A percentile compares a stretch with the other conserved stretches of the same genome.
Evolutionary conservation across 192 early-diverging fungal species (phyloP).

Genomic region (Coemansia sp.): DNA sequence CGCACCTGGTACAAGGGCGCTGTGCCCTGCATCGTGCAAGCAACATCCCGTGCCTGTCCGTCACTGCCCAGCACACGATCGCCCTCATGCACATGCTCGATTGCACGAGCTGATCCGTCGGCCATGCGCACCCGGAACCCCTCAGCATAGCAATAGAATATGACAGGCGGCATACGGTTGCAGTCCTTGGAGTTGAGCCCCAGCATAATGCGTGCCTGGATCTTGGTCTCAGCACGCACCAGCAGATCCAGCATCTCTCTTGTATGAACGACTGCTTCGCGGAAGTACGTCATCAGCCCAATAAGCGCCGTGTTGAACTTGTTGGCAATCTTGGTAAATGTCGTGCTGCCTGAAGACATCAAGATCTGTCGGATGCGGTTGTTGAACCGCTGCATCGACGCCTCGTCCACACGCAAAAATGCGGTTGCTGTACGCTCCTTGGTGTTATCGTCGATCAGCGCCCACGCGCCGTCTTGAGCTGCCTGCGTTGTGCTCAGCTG

Average conservation of each 20-base stretch:
- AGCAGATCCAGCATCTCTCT: slow-evolving; percentile 94
- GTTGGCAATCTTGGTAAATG: slow-evolving; percentile 98
- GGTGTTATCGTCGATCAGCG: slow-evolving; percentile 92
- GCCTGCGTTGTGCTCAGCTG: slow-evolving; percentile 70
- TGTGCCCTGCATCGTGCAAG: slow-evolving; percentile 25
- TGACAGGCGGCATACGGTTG: slow-evolving; percentile 91
- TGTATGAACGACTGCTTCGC: slow-evolving; percentile 97
- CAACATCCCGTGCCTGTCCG: slow-evolving; percentile 35
- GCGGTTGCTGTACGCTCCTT: slow-evolving; percentile 99
- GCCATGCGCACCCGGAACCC: slow-evolving; percentile 52
- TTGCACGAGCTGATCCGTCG: slow-evolving; percentile 33
- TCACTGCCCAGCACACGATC: slow-evolving; percentile 45
- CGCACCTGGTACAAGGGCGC: slow-evolving; percentile 41
- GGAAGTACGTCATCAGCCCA: slow-evolving; percentile 96
- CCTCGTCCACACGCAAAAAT: slow-evolving; percentile 94
- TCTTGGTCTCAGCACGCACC: slow-evolving; percentile 98
- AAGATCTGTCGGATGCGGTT: slow-evolving; percentile 97
- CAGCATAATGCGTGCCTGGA: slow-evolving; percentile 98
- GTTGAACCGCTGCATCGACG: slow-evolving; percentile 86
- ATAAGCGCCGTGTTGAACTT: slow-evolving; percentile 91
- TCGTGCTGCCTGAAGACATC: slow-evolving; percentile 96
- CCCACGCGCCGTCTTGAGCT: slow-evolving; percentile 71
- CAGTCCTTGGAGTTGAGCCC: slow-evolving; percentile 99
- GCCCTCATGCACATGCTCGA: slow-evolving; percentile 32
- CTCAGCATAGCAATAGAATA: slow-evolving; percentile 66